Conservation (phyloP, 1,284 basidiomycete species). For the Trametes versicolor region DNA sequence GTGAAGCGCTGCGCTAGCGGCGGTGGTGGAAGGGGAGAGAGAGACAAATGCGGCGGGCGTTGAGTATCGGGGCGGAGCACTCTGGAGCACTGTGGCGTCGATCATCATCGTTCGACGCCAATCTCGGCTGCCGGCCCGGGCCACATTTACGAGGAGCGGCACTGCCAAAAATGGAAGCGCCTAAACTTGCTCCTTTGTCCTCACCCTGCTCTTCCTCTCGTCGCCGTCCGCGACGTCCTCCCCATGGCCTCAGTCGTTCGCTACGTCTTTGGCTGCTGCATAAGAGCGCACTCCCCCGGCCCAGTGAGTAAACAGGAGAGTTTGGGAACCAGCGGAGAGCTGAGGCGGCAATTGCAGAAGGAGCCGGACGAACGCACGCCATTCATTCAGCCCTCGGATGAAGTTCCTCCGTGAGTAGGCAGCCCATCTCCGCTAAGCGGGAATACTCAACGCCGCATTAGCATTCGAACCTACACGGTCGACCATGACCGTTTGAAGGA, state of each 20-base stretch:
- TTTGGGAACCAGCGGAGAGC: neutral
- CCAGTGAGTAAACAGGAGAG: conserved; percentile 21
- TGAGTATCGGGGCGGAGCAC: conserved; percentile 21
- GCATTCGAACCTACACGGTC: conserved; percentile 44
- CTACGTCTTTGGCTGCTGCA: conserved; percentile 40
- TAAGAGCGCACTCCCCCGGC: conserved; percentile 27
- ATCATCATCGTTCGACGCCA: conserved; percentile 1
- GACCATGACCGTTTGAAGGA: conserved; percentile 64
- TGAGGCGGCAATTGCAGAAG: conserved; percentile 26
- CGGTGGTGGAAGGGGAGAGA: neutral
- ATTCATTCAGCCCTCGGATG: conserved; percentile 44
- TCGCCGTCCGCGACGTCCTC: conserved; percentile 25
- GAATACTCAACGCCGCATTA: conserved; percentile 2
- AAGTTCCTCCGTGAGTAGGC: conserved; percentile 33
- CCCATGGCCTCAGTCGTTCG: conserved; percentile 40
- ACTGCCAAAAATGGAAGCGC: conserved; percentile 29
- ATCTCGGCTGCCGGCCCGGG: conserved; percentile 11
- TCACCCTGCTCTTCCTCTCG: conserved; percentile 16
- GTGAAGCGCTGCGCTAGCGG: neutral
- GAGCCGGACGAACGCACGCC: conserved; percentile 45
- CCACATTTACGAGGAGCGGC: conserved; percentile 14
- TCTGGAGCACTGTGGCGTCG: conserved; percentile 12
- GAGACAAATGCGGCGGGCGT: conserved; percentile 24
- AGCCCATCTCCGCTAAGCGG: conserved; percentile 1
- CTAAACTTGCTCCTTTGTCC: conserved; percentile 26